Conservation (phyloP, 2,329 filamentous ascomycete species). For the Aspergillus pseudotamarii region DNA sequence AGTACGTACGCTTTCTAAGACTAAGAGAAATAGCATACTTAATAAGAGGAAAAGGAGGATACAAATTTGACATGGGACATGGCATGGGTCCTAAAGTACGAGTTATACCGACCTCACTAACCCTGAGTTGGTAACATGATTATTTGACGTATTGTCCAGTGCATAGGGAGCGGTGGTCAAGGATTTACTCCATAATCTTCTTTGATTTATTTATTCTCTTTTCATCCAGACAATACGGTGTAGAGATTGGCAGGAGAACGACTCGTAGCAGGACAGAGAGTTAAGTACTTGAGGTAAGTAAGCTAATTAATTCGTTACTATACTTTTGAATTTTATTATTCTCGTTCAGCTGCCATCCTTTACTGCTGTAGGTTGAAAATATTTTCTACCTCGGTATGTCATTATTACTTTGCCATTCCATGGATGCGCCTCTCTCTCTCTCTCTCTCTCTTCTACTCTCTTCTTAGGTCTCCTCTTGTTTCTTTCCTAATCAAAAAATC, state of each 20-base stretch:
- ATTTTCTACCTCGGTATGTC: neutral
- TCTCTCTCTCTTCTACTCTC: neutral
- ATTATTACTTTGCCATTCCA: neutral
- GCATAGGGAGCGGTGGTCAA: neutral
- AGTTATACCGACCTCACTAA: neutral
- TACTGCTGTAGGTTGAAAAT: neutral
- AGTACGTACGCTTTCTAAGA: neutral
- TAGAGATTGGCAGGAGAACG: neutral
- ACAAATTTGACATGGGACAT: neutral
- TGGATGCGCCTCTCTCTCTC: neutral
- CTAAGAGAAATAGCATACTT: slow-evolving; percentile 2
- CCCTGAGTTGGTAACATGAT: neutral
- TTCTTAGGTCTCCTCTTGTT: neutral
- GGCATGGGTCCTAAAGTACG: neutral
- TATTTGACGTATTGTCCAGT: neutral
- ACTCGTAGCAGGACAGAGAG: neutral
- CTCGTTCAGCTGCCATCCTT: neutral
- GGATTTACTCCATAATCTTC: neutral
- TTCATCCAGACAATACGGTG: neutral
- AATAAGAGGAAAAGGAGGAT: neutral
- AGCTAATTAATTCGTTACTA: neutral
- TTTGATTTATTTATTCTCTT: neutral
- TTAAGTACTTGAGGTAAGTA: neutral
- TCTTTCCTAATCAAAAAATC: no score
- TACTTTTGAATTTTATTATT: neutral